Evolutionary conservation across 108 stramenopile genomes (phyloP).

Genomic region (Aurantiochytrium sp.): DNA sequence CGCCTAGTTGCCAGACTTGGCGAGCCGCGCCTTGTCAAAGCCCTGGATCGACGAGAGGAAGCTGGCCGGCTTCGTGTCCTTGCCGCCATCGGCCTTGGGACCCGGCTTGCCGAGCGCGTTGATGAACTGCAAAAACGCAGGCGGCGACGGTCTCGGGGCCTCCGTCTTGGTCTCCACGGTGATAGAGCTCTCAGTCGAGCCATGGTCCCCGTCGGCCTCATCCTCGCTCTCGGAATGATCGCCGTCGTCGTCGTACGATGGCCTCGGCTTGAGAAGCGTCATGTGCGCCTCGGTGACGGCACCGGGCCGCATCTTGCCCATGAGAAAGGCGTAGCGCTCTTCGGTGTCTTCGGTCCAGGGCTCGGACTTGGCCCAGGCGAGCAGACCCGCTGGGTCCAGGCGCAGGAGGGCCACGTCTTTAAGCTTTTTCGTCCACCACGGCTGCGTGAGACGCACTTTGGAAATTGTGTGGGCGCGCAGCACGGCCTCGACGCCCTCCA

Average conservation of each 20-base stretch:
- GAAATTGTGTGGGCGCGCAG: background rate
- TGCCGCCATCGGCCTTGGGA: background rate
- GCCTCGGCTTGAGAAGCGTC: background rate
- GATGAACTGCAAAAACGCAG: background rate
- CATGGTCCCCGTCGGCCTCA: background rate
- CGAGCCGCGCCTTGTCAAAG: background rate
- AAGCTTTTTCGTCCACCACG: constrained; percentile 18
- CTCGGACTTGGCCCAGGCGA: background rate
- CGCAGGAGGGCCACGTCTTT: background rate
- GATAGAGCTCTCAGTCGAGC: too few species aligned
- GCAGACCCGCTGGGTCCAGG: background rate
- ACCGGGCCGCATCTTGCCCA: constrained; percentile 19
- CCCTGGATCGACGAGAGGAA: background rate
- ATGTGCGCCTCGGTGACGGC: constrained; percentile 1
- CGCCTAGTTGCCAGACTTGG: background rate
- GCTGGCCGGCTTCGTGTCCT: background rate
- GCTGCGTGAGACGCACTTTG: background rate
- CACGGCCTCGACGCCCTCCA: background rate
- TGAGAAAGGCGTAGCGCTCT: constrained; percentile 11
- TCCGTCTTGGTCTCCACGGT: background rate
- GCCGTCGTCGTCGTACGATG: background rate
- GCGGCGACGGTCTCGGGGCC: background rate
- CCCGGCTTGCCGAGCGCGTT: background rate
- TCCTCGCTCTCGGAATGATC: too few species aligned
- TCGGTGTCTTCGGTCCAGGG: constrained; percentile 22